Conservation (phyloP, 148 eudicot genomes). For the Amaranthus palmeri region DNA sequence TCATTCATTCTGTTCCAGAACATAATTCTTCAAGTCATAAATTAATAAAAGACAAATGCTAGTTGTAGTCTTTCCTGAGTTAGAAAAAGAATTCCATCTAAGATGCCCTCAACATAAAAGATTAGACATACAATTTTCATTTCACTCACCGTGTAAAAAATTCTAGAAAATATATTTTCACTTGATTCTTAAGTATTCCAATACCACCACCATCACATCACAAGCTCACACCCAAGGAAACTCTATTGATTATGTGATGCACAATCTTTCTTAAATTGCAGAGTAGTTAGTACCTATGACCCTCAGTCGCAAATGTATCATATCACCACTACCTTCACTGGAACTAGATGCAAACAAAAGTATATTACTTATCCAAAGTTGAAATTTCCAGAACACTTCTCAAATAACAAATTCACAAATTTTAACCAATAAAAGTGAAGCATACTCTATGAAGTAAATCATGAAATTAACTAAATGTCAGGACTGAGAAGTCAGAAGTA, state of each 20-base stretch:
- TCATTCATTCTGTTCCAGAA: neutral
- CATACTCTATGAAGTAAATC: no score
- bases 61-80: neutral
- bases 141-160: no score
- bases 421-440: no score
- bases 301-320: neutral
- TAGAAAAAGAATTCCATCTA: neutral
- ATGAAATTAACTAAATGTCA: no score
- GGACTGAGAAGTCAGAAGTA: no score
- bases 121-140: neutral
- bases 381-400: no score
- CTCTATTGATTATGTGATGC: neutral
- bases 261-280: neutral
- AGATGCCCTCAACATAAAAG: neutral
- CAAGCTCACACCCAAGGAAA: neutral
- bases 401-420: no score
- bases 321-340: neutral
- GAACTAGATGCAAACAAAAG: no score
- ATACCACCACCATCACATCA: conserved; percentile 3
- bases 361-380: no score
- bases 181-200: neutral
- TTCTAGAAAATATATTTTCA: no score
- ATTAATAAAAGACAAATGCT: neutral
- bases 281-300: neutral
- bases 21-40: neutral